These are phyloP conservation scores for Calocybe gangraenosa DNA, from an alignment of 768 basidiomycete species.

Conservation along the genomic window DNA sequence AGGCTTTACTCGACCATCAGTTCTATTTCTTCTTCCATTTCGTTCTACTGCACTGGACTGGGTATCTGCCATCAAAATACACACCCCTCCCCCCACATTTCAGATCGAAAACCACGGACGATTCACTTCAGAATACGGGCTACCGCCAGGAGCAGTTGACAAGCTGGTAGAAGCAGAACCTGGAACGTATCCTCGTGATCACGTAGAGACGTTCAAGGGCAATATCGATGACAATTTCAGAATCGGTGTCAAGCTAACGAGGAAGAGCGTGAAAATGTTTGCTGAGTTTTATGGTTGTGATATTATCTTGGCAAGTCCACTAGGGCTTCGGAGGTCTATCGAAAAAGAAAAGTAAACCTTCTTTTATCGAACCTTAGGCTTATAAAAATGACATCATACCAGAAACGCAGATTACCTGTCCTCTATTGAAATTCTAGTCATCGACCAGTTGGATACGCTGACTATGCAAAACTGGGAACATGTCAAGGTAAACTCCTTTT, in stretches of 20 bases:
- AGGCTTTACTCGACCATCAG: conserved; percentile 94
- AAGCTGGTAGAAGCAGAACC: conserved; percentile 71
- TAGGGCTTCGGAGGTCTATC: conserved; percentile 86
- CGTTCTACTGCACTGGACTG: conserved; percentile 84
- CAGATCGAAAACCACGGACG: conserved; percentile 88
- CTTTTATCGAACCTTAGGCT: neutral
- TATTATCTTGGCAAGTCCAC: conserved; percentile 87
- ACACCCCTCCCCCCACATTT: conserved; percentile 64
- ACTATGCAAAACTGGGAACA: conserved; percentile 99
- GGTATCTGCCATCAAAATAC: conserved; percentile 74
- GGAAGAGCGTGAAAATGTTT: conserved; percentile 90
- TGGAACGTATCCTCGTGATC: conserved; percentile 81
- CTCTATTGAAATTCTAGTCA: conserved; percentile 86
- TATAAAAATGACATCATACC: neutral
- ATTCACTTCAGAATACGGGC: conserved; percentile 76
- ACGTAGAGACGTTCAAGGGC: conserved; percentile 92
- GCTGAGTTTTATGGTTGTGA: conserved; percentile 89
- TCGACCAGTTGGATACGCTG: conserved; percentile 90
- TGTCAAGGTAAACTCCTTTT: conserved; percentile 62
- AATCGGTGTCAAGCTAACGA: conserved; percentile 87
- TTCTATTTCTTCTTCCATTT: conserved; percentile 90
- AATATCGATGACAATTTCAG: conserved; percentile 96
- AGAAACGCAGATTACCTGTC: conserved; percentile 90
- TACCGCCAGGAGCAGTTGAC: conserved; percentile 77
- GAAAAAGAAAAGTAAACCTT: conserved; percentile 85